Conservation (phyloP, 495 filamentous ascomycete species). For the Daldinia bambusicola region DNA sequence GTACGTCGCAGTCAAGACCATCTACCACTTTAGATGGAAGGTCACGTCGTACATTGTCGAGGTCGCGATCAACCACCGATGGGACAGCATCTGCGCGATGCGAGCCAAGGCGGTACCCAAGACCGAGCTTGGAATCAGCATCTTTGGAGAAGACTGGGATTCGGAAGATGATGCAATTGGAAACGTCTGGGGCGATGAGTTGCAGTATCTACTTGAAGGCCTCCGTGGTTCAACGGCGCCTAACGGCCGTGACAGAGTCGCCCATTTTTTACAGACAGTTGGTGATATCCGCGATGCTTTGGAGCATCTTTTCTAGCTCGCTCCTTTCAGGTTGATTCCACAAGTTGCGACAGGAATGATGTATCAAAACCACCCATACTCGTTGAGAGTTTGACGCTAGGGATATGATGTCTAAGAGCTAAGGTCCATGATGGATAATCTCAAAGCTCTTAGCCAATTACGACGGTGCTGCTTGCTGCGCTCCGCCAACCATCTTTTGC, state of each 20-base stretch:
- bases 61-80: slow-evolving; percentile 65
- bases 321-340: not conserved
- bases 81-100: slow-evolving; percentile 47
- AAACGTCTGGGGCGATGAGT: slow-evolving; percentile 53
- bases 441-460: slow-evolving; percentile 35
- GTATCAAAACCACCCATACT: slow-evolving; percentile 5
- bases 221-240: slow-evolving; percentile 7
- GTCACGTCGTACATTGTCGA: slow-evolving; percentile 64
- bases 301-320: slow-evolving; percentile 26
- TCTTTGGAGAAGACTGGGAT: slow-evolving; percentile 66
- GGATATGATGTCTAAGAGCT: slow-evolving; percentile 9
- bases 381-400: slow-evolving; percentile 10
- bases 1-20: slow-evolving; percentile 60
- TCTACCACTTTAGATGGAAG: slow-evolving; percentile 60
- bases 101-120: slow-evolving; percentile 21
- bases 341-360: not conserved
- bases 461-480: slow-evolving; percentile 33
- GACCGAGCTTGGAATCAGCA: slow-evolving; percentile 56
- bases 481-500: slow-evolving; percentile 63
- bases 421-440: slow-evolving; percentile 35
- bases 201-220: slow-evolving; percentile 60
- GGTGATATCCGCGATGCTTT: slow-evolving; percentile 40
- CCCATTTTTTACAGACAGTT: slow-evolving; percentile 45
- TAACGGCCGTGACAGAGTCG: slow-evolving; percentile 34
- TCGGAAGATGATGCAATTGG: slow-evolving; percentile 39